These are phyloP conservation scores for Pythium scleroteichum DNA, from an alignment of 352 stramenopile species.

Conservation along the genomic window DNA sequence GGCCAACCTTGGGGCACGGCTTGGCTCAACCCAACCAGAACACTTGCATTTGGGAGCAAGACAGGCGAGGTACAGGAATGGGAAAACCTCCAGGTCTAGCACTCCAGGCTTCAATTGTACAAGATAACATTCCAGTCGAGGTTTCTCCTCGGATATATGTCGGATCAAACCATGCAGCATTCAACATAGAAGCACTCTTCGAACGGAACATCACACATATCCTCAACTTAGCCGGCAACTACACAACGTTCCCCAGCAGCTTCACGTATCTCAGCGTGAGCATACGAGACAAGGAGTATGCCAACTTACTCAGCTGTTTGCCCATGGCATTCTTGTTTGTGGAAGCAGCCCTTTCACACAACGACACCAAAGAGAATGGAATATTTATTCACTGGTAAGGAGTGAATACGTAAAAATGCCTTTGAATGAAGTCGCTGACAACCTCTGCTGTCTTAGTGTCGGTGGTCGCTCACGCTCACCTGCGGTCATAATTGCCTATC, in stretches of 20 bases:
- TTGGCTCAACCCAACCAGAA: no score
- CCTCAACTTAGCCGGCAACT: conserved; percentile 82
- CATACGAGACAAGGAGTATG: conserved; percentile 89
- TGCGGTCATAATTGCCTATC: conserved; percentile 71
- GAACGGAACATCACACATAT: conserved; percentile 79
- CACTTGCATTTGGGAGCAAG: neutral
- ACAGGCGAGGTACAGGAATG: conserved; percentile 27
- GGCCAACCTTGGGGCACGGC: neutral
- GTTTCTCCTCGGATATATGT: conserved; percentile 74
- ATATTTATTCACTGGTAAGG: conserved; percentile 84
- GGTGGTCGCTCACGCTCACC: conserved; percentile 84
- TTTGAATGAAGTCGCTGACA: neutral
- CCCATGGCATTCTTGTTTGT: conserved; percentile 82
- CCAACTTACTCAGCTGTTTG: conserved; percentile 87
- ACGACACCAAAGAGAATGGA: conserved; percentile 34
- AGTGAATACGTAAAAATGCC: no score
- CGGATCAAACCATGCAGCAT: conserved; percentile 84
- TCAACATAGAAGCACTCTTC: conserved; percentile 84
- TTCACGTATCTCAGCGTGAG: conserved; percentile 91
- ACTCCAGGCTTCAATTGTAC: conserved; percentile 66
- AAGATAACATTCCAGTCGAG: conserved; percentile 86
- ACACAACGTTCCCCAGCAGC: conserved; percentile 84
- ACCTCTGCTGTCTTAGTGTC: conserved; percentile 28
- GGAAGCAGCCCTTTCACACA: conserved; percentile 47
- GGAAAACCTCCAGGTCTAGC: conserved; percentile 54